Evolutionary conservation across 148 eudicot species (phyloP).

Genomic region (Diospyros lotus): DNA sequence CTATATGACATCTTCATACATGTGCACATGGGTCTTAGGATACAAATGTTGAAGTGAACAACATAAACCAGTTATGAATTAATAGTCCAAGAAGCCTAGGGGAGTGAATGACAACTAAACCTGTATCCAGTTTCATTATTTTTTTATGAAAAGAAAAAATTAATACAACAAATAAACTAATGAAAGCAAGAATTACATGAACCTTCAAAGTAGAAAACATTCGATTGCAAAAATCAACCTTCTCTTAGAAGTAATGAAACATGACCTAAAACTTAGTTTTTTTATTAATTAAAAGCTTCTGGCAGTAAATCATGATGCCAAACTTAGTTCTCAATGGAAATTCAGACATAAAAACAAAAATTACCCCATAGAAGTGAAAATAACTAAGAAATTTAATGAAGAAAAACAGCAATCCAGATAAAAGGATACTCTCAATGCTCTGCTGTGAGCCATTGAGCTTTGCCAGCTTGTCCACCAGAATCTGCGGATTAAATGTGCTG

Average conservation of each 20-base stretch:
- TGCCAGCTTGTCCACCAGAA: slow-evolving; percentile 68
- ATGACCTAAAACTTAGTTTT: not conserved
- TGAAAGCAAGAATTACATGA: too few species aligned
- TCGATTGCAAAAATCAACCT: not conserved
- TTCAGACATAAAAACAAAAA: not conserved
- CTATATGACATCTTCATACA: too few species aligned
- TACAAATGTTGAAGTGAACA: too few species aligned
- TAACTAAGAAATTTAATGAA: not conserved
- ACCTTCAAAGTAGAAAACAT: not conserved
- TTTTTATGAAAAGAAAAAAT: too few species aligned
- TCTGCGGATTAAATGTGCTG: slow-evolving; percentile 78
- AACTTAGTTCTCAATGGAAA: not conserved
- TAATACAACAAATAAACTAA: too few species aligned
- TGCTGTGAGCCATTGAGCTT: slow-evolving; percentile 87
- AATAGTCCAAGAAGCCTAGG: too few species aligned
- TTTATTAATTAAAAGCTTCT: too few species aligned
- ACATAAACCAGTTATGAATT: too few species aligned
- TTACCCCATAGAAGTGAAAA: not conserved
- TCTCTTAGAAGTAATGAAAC: not conserved
- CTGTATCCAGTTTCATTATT: too few species aligned
- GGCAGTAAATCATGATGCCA: not conserved
- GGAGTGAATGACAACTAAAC: too few species aligned
- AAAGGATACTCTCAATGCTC: slow-evolving; percentile 97
- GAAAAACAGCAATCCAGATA: not conserved
- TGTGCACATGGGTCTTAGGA: too few species aligned